Percentiles rank a stretch among this genome's conserved stretches.
Evolutionary conservation across 768 basidiomycete genomes (phyloP).

Genomic region (Suillus cothurnatus): DNA sequence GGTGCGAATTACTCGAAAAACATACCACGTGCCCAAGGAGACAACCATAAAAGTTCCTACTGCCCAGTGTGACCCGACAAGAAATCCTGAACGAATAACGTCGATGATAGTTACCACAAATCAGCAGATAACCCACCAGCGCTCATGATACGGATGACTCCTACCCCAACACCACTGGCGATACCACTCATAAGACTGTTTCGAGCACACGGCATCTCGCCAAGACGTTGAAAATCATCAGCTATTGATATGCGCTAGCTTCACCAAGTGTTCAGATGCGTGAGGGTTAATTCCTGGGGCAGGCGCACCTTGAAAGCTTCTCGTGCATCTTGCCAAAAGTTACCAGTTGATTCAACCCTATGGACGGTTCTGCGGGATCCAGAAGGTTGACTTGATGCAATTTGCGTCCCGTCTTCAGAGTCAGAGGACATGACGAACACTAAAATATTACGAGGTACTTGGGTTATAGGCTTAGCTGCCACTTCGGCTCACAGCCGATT

Average conservation of each 20-base stretch:
- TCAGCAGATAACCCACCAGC: conserved; percentile 48
- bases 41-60: conserved; percentile 71
- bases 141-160: conserved; percentile 69
- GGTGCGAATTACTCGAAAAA: conserved; percentile 14
- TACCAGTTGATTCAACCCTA: conserved; percentile 33
- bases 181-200: conserved; percentile 77
- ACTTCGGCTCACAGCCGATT: conserved; percentile 2
- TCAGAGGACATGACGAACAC: not conserved
- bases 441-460: not conserved
- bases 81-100: conserved; percentile 44
- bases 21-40: conserved; percentile 71
- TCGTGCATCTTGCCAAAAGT: conserved; percentile 35
- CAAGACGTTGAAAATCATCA: conserved; percentile 61
- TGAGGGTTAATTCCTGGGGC: not conserved
- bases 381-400: conserved; percentile 7
- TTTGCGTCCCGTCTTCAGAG: not conserved
- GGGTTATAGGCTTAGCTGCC: not conserved
- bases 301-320: conserved; percentile 33
- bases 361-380: conserved; percentile 25
- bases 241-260: conserved; percentile 48
- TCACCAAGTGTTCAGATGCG: conserved; percentile 24
- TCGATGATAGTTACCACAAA: conserved; percentile 7
- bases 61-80: conserved; percentile 79
- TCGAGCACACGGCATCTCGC: conserved; percentile 76
- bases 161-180: conserved; percentile 77